These are phyloP conservation scores for Stagonosporopsis cucurbitacearum DNA, from an alignment of 2,329 filamentous ascomycete species.

Conservation along the genomic window DNA sequence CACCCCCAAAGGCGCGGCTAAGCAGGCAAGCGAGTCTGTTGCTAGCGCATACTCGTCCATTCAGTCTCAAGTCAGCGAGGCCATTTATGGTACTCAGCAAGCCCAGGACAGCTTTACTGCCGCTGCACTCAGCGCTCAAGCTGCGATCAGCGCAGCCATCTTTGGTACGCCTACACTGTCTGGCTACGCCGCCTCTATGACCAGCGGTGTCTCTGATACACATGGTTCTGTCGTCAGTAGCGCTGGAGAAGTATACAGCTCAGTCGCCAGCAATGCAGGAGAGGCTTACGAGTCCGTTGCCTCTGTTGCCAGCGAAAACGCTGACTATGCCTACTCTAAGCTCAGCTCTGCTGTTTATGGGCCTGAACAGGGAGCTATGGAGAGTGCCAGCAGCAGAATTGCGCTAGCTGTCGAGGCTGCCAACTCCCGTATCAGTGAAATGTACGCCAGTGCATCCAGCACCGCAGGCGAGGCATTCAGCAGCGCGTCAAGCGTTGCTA, in stretches of 20 bases:
- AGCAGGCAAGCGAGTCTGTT: slow-evolving; percentile 62
- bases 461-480: slow-evolving; percentile 57
- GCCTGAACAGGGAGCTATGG: slow-evolving; percentile 54
- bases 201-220: slow-evolving; percentile 34
- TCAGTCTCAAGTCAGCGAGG: slow-evolving; percentile 58
- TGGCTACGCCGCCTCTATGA: slow-evolving; percentile 46
- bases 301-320: slow-evolving; percentile 54
- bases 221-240: slow-evolving; percentile 57
- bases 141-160: slow-evolving; percentile 62
- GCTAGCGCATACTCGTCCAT: slow-evolving; percentile 60
- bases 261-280: slow-evolving; percentile 54
- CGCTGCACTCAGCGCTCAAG: slow-evolving; percentile 62
- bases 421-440: slow-evolving; percentile 50
- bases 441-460: slow-evolving; percentile 46
- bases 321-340: slow-evolving; percentile 38
- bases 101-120: slow-evolving; percentile 61
- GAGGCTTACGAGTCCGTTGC: slow-evolving; percentile 56
- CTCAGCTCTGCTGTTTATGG: slow-evolving; percentile 58
- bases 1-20: slow-evolving; percentile 59
- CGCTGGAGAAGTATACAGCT: slow-evolving; percentile 55
- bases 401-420: slow-evolving; percentile 54
- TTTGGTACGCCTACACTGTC: slow-evolving; percentile 62
- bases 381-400: slow-evolving; percentile 53
- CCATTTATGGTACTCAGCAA: slow-evolving; percentile 62
- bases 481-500: slow-evolving; percentile 47